Evolutionary conservation across 768 basidiomycete species (phyloP), one percentile per base, ranked within the genome.

Genomic region (Rhizopogon vesiculosus): DNA sequence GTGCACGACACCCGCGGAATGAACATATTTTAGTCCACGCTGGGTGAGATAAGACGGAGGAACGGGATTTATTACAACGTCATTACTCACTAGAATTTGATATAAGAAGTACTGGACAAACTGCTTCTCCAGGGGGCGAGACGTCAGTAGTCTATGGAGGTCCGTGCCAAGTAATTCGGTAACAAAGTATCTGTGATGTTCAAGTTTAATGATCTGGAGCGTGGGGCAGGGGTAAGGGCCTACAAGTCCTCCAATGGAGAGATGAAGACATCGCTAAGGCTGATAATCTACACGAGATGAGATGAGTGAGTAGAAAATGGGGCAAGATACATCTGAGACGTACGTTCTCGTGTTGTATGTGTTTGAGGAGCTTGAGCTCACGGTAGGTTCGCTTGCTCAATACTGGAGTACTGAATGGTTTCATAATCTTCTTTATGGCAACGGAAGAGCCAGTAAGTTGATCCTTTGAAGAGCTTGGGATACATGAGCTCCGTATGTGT

Each of bases 391-490:
- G 81, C 76, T 98, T 98, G 72, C 87, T 89, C 64, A 99, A 80
- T n/a, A 99, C 97, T 18, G 97, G 95, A 6, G 97, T 98, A 69
- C 89, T 91, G 77, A 99, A 99, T 7, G 97, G 97, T 73, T 99
- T 99, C 96, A 98, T 98, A 78, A 98, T 99, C 85, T 98, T 98
- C 84, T 99, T 99, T 78, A 99, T 95, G 66, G 97, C 97, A 55
- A 96, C 95, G 16, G 92, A 90, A 45, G 93, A 84, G 42, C 85
- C 89, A 8, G 93, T 96, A 53, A 98, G 83, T 72, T 98, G 95
- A 71, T 96, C 91, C 72, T 94, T 95, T 35, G 93, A 89, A 16
- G 93, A 95, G 66, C 94, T 96, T 62, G 41, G 56, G 39, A 53
- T 16, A 33, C 41, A 53, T 69, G 50, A 69, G 61, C 33, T 18